Conservation (phyloP, 306 rosid species). For the Vigna angularis region DNA sequence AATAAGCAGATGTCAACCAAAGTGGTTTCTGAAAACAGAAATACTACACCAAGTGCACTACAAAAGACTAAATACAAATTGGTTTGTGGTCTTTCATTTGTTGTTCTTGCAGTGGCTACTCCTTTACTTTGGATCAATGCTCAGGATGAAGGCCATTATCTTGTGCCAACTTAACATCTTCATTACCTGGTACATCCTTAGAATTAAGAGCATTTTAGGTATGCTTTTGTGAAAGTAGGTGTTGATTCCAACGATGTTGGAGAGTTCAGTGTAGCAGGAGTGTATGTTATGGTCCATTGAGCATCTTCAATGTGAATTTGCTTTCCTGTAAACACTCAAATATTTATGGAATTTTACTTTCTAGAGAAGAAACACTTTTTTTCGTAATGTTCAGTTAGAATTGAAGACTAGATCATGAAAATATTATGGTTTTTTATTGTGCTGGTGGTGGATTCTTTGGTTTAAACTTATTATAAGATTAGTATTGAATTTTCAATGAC, state of each 20-base stretch:
- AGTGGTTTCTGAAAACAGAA: conserved; percentile 43
- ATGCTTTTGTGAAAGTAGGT: conserved; percentile 22
- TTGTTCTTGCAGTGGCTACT: conserved; percentile 51
- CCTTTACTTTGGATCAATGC: conserved; percentile 61
- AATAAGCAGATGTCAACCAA: conserved; percentile 35
- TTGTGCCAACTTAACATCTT: conserved; percentile 67
- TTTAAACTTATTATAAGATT: not conserved
- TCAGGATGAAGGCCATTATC: conserved; percentile 59
- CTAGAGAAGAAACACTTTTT: not conserved
- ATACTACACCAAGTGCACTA: conserved; percentile 30
- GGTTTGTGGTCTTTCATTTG: conserved; percentile 65
- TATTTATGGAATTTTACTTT: not conserved
- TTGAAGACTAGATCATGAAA: no score
- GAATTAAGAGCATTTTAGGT: conserved; percentile 35
- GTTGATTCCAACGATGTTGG: conserved; percentile 37
- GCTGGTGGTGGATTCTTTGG: no score
- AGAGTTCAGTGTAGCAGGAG: not conserved
- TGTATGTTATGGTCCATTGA: conserved; percentile 11
- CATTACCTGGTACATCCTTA: conserved; percentile 31
- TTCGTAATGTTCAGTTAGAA: no score
- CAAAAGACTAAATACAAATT: conserved; percentile 52
- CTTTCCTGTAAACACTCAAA: not conserved
- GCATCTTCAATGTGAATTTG: conserved; percentile 28
- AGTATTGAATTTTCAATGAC: no score
- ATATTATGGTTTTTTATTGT: no score